These are phyloP conservation scores for Dactylellina parvicollis DNA, from an alignment of 2,329 filamentous ascomycete species.

Conservation along the genomic window DNA sequence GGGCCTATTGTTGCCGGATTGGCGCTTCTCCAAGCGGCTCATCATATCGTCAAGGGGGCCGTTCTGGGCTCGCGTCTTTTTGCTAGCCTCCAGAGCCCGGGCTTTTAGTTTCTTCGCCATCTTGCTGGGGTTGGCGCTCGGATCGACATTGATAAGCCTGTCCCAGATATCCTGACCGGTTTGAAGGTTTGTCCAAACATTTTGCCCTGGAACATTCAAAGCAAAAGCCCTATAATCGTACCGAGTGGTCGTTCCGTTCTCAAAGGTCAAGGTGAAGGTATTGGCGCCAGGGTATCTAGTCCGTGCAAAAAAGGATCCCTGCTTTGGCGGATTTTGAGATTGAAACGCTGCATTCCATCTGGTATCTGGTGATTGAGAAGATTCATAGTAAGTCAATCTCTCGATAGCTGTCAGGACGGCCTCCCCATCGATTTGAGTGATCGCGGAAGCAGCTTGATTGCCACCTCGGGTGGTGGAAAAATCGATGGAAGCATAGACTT, in stretches of 20 bases:
- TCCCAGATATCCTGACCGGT: constrained; percentile 34
- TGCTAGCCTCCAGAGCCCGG: constrained; percentile 23
- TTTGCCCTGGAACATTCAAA: not conserved
- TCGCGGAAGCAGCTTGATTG: constrained; percentile 16
- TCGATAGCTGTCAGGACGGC: constrained; percentile 35
- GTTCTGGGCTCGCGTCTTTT: constrained; percentile 12
- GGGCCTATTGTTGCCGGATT: constrained; percentile 17
- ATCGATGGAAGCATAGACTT: constrained; percentile 24
- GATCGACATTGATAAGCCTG: constrained; percentile 32
- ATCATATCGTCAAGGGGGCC: constrained; percentile 11
- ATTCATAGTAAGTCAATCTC: constrained; percentile 34
- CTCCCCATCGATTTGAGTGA: constrained; percentile 47
- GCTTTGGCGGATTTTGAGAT: constrained; percentile 44
- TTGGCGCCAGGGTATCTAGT: constrained; percentile 41
- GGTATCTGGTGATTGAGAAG: constrained; percentile 43
- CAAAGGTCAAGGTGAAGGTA: constrained; percentile 43
- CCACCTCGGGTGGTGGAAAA: not conserved
- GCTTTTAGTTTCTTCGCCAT: not conserved
- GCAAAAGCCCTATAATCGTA: constrained; percentile 31
- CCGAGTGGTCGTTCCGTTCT: constrained; percentile 38
- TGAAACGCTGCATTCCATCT: constrained; percentile 45
- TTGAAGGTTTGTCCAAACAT: constrained; percentile 17
- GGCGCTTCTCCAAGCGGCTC: constrained; percentile 26
- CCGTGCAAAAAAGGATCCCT: constrained; percentile 14
- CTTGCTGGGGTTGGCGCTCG: not conserved